Conservation (phyloP, 2,329 filamentous ascomycete species). For the Stagonosporopsis cucurbitacearum region DNA sequence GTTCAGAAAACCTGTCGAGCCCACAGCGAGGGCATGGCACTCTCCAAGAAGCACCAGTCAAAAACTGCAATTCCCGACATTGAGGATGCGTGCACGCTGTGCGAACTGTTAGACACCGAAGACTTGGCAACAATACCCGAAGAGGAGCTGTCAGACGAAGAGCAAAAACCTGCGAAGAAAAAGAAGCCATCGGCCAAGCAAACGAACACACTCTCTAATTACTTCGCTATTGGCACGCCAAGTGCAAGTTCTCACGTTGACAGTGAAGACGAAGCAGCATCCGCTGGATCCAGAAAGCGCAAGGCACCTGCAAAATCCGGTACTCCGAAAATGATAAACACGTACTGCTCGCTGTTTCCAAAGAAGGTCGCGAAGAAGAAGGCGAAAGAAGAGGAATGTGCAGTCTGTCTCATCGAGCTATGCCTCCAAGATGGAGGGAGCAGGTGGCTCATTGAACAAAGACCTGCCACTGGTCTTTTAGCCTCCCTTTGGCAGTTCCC, state of each 20-base stretch:
- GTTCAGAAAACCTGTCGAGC: slow-evolving; percentile 42
- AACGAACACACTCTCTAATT: slow-evolving; percentile 39
- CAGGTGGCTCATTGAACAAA: slow-evolving; percentile 46
- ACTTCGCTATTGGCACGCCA: slow-evolving; percentile 34
- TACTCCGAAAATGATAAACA: slow-evolving; percentile 22
- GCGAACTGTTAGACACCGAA: slow-evolving; percentile 39
- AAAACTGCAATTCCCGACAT: slow-evolving; percentile 29
- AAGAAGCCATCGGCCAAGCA: slow-evolving; percentile 27
- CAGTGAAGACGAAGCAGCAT: slow-evolving; percentile 13
- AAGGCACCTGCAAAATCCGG: slow-evolving; percentile 23
- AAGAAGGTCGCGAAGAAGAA: slow-evolving; percentile 47
- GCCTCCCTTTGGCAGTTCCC: slow-evolving; percentile 47
- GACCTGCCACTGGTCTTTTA: slow-evolving; percentile 41
- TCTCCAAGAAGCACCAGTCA: slow-evolving; percentile 25
- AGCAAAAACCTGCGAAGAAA: slow-evolving; percentile 30
- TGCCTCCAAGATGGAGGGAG: slow-evolving; percentile 16
- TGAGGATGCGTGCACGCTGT: slow-evolving; percentile 41
- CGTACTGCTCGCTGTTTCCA: slow-evolving; percentile 46
- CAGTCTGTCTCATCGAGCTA: slow-evolving; percentile 42
- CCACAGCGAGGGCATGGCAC: slow-evolving; percentile 40
- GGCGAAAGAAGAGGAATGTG: slow-evolving; percentile 40
- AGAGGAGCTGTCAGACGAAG: slow-evolving; percentile 21
- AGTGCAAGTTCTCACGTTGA: slow-evolving; percentile 20
- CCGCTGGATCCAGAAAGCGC: slow-evolving; percentile 28
- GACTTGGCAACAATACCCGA: slow-evolving; percentile 35